Evolutionary conservation across 768 basidiomycete genomes (phyloP), one percentile per base, ranked within the genome.

Genomic region (Pleurotus eryngii): DNA sequence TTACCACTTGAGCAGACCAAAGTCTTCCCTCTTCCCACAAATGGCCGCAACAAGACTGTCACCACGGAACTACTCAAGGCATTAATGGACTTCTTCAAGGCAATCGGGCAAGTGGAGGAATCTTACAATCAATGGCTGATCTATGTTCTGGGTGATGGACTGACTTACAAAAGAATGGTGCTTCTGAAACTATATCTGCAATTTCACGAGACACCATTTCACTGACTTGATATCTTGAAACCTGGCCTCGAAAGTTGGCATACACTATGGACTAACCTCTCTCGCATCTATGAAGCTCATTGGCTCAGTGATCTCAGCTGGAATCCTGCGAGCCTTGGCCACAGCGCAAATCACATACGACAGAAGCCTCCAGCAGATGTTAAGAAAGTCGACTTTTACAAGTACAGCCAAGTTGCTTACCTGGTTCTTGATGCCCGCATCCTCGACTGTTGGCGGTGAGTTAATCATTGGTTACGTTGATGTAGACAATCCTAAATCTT

Each of bases 401-500:
- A 61, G 0, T 42, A 48, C 3, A 24, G 51, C 0, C 64, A 74
- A 17, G 51, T 73, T 0, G 49, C 60, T 0, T 61, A 67, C 43
- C 55, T 68, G 1, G 63, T 73, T 3, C 62, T 72, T 12, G 69
- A 73, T 46, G 63, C 57, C 0, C 65, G 67, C 2, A 68, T 74
- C 18, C 64, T 73, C 3, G 70, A 75, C 45, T 74, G 72, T 49
- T 75, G 70, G 71, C 17, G 67, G 70, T 71, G 54, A 11, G 62
- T 57, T 27, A 15, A 20, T 35, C 26, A 24, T 20, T 35, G 30
- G 3, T 27, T 27, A 8, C 5, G 27, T 2, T 27, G 5, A 27
- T 27, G 27, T 27, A 27, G 27, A 27, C 5, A 1, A 27, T 27
- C 5, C 27, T 27, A 27, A 27, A 27, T 27, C 27, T 27, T 5